These are phyloP conservation scores for Melanogaster broomeanus DNA, from an alignment of 768 basidiomycete genomes.

Conservation along the genomic window DNA sequence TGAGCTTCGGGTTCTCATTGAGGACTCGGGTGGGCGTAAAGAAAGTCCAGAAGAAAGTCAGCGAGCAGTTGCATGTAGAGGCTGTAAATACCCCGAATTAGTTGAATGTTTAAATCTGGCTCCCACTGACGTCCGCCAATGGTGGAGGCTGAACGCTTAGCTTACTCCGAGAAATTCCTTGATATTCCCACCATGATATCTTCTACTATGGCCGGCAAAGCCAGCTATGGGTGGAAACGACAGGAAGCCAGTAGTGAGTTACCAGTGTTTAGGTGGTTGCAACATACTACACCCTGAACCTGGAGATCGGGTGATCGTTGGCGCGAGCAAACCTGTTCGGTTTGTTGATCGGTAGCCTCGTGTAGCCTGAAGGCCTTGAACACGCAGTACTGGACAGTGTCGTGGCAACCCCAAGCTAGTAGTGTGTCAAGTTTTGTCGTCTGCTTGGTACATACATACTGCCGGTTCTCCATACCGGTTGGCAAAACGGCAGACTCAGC, in stretches of 20 bases:
- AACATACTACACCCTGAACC: conserved; percentile 13
- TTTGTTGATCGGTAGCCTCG: no score
- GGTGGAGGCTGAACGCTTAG: no score
- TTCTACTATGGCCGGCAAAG: no score
- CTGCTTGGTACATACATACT: no score
- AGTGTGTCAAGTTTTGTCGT: no score
- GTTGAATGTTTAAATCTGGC: not conserved
- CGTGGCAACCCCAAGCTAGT: no score
- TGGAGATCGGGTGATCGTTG: conserved; percentile 36
- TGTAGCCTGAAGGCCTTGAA: no score
- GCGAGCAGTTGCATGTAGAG: conserved; percentile 14
- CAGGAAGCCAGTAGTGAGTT: not conserved
- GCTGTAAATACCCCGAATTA: conserved; percentile 22
- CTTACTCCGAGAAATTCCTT: not conserved
- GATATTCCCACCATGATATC: not conserved
- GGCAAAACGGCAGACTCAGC: no score
- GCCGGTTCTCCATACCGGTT: no score
- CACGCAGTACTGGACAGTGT: no score
- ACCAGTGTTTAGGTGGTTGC: conserved; percentile 22
- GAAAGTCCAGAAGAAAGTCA: conserved; percentile 31
- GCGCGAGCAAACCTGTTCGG: conserved; percentile 35
- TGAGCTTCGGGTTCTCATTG: conserved; percentile 41
- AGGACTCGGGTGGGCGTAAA: conserved; percentile 30
- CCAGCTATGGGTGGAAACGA: not conserved
- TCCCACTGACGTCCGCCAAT: no score